Conservation (phyloP, 768 basidiomycete species). For the Kwoniella bestiolae region DNA sequence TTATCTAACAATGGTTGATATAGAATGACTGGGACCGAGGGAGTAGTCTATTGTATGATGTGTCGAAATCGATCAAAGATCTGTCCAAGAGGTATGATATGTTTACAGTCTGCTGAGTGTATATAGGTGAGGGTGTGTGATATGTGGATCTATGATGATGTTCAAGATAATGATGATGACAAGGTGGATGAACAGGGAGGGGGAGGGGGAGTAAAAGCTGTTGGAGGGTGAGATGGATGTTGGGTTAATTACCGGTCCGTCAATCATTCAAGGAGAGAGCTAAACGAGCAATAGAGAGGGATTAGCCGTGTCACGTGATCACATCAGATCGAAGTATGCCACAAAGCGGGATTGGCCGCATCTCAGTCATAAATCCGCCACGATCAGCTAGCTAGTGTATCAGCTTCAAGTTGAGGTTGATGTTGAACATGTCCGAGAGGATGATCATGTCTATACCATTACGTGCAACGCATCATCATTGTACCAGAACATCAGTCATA, state of each 20-base stretch:
- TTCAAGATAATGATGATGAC: neutral
- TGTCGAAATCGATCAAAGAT: neutral
- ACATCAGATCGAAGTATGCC: neutral
- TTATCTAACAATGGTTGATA: neutral
- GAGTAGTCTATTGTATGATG: neutral
- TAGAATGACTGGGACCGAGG: neutral
- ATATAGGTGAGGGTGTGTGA: neutral
- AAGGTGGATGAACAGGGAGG: neutral
- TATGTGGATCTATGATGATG: neutral
- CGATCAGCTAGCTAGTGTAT: neutral
- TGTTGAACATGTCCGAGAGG: neutral
- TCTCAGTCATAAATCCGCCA: constrained; percentile 11
- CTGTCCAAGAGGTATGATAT: neutral
- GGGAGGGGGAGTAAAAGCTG: neutral
- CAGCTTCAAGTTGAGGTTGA: neutral
- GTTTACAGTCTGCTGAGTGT: neutral
- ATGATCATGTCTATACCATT: neutral
- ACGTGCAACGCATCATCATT: no score
- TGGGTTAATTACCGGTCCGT: neutral
- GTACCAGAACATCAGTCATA: no score
- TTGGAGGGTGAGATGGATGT: no score
- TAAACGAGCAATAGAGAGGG: neutral
- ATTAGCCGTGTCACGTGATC: neutral
- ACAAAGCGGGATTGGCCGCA: constrained; percentile 9
- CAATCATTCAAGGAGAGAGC: no score